These are phyloP conservation scores for Paramyrothecium roridum DNA, from an alignment of 2,329 filamentous ascomycete genomes.

Conservation along the genomic window DNA sequence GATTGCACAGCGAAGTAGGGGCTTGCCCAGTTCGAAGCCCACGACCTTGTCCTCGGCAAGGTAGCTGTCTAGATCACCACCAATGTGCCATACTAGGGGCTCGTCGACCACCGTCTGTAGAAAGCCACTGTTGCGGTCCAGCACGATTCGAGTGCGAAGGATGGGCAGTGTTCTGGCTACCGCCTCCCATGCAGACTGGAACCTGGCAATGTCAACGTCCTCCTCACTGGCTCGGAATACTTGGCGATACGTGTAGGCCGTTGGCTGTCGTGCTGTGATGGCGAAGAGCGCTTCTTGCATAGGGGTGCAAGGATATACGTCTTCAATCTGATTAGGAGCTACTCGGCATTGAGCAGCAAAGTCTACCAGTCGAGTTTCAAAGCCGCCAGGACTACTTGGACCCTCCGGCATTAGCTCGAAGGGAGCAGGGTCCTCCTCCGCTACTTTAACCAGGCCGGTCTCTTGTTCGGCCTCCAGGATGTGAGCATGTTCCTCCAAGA, in stretches of 20 bases:
- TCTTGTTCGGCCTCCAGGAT: background rate
- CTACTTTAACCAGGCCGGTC: background rate
- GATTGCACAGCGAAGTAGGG: conserved; percentile 2
- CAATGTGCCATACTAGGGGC: conserved; percentile 1
- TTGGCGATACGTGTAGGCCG: conserved; percentile 28
- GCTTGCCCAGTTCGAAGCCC: conserved; percentile 2
- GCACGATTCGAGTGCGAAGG: conserved; percentile 10
- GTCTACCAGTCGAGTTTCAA: conserved; percentile 18
- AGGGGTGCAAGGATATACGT: conserved; percentile 34
- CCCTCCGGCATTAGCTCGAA: background rate
- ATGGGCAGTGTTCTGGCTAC: conserved; percentile 4
- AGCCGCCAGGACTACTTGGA: background rate
- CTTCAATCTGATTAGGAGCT: conserved; percentile 12
- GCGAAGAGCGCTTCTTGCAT: conserved; percentile 37
- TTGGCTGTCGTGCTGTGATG: conserved; percentile 21
- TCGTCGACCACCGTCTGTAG: conserved; percentile 7
- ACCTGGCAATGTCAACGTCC: conserved; percentile 15
- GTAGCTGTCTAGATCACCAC: background rate
- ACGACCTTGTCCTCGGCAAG: conserved; percentile 1
- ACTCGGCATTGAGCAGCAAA: background rate
- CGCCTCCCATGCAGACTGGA: conserved; percentile 23
- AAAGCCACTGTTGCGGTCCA: conserved; percentile 1
- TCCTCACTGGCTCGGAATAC: conserved; percentile 15
- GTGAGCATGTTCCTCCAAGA: background rate
- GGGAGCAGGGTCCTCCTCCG: background rate